Evolutionary conservation across 306 rosid species (phyloP), one percentile per base, ranked within the genome.

Genomic region (Myrica gale): DNA sequence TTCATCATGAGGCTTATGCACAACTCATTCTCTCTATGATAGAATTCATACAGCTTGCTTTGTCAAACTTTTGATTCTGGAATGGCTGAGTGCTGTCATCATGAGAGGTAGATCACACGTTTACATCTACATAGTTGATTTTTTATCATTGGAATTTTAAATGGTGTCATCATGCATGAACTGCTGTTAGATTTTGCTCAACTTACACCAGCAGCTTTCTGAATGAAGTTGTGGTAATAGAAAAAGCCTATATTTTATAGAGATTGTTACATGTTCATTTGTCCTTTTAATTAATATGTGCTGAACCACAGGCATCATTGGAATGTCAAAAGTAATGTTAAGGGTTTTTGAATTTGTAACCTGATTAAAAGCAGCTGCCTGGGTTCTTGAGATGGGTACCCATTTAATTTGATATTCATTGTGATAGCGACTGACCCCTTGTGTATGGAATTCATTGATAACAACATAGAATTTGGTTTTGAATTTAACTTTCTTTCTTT

Each of bases 71-170:
- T 88, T 90, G 97, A 94, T 89, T 86, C 88, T 69, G 95, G 96
- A 69, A 37, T 88, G 88, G 97, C 93, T 53, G 96, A 94, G 79
- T 92, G 98, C 83, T 94, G 98, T 81, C 96, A 92, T 82, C 96
- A 88, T 42, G 96, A 91, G 85, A 94, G 98, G 98, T 94, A 89
- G 57, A 73, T 78, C 54, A 61, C 4, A 13, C 19, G 46, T 32
- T 75, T 65, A 8, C 12, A 9, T 65, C 26, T 2, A 65, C 17
- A 20, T 69, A 20, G 32, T 75, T 79, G 17, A 60, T 78, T 60
- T 39, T 10, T 51, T 54, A 39, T 23, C 58, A 44, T 71, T 65
- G 67, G 13, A 51, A 57, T 48, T 20, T 47, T 21, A 74, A 45
- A 55, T 81, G 58, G 57, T 56, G 44, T 63, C 7, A 19, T 57